Conservation (phyloP, 768 basidiomycete genomes). For the Panellus pusillus region DNA sequence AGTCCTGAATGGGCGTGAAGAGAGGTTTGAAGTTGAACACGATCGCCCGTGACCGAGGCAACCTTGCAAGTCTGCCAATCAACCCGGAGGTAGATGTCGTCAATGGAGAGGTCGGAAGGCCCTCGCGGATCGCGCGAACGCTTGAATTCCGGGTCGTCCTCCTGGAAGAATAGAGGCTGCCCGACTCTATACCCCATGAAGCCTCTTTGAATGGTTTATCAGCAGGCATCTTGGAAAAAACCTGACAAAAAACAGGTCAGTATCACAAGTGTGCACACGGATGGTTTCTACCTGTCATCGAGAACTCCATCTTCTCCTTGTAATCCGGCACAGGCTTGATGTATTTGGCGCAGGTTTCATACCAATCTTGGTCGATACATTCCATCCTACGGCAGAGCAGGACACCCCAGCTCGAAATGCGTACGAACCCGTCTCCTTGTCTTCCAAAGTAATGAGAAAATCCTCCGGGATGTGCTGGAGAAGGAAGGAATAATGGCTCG, state of each 20-base stretch:
- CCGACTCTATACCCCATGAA: slow-evolving; percentile 55
- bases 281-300: slow-evolving; percentile 43
- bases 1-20: slow-evolving; percentile 47
- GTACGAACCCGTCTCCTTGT: slow-evolving; percentile 44
- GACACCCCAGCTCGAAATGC: slow-evolving; percentile 44
- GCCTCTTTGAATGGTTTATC: slow-evolving; percentile 53
- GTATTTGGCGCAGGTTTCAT: slow-evolving; percentile 46
- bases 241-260: slow-evolving; percentile 25
- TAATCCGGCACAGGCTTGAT: slow-evolving; percentile 50
- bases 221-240: slow-evolving; percentile 48
- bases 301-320: slow-evolving; percentile 47
- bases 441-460: slow-evolving; percentile 43
- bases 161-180: slow-evolving; percentile 46
- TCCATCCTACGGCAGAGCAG: slow-evolving; percentile 53
- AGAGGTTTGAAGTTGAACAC: slow-evolving; percentile 56
- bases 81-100: slow-evolving; percentile 47
- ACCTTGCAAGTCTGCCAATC: slow-evolving; percentile 58
- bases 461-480: slow-evolving; percentile 56
- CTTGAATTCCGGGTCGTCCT: slow-evolving; percentile 37
- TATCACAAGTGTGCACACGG: too few species aligned
- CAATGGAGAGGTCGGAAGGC: slow-evolving; percentile 33
- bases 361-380: slow-evolving; percentile 47
- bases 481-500: slow-evolving; percentile 42
- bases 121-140: slow-evolving; percentile 31
- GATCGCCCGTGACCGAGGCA: slow-evolving; percentile 48